Evolutionary conservation across 2,329 filamentous ascomycete species (phyloP).

Genomic region (Calcarisporium arbuscula): DNA sequence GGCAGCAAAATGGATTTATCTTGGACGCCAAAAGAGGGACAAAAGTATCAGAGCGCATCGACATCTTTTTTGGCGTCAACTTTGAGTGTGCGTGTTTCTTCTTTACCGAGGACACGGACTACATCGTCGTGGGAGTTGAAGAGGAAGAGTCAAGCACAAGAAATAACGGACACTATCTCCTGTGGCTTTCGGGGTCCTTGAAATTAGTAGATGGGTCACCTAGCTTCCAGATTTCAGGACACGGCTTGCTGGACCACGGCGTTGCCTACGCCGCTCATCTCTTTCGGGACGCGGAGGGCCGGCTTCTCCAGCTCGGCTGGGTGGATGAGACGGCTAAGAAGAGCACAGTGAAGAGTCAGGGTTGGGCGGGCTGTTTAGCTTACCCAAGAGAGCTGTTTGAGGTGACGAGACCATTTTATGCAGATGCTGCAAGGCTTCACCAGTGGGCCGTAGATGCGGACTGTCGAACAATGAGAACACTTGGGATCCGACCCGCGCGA

Average conservation of each 20-base stretch:
- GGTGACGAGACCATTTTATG: constrained; percentile 2
- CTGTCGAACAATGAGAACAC: constrained; percentile 9
- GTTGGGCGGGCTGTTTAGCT: constrained; percentile 12
- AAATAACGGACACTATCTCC: constrained; percentile 10
- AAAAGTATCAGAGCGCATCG: constrained; percentile 4
- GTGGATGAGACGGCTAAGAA: constrained; percentile 11
- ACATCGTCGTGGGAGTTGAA: constrained; percentile 12
- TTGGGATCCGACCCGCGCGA: constrained; percentile 13
- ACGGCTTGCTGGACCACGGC: constrained; percentile 15
- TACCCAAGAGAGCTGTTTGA: constrained; percentile 11
- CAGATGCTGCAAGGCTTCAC: constrained; percentile 1
- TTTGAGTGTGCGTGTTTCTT: constrained; percentile 15
- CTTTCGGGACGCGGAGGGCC: constrained; percentile 12
- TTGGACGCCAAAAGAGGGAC: constrained; percentile 8
- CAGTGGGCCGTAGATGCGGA: constrained; percentile 10
- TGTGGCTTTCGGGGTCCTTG: constrained; percentile 10
- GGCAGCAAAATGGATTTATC: constrained; percentile 12
- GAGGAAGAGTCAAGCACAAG: constrained; percentile 9
- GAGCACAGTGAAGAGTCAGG: constrained; percentile 7
- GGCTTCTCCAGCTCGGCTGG: constrained; percentile 13
- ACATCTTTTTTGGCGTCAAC: constrained; percentile 9
- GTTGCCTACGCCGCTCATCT: constrained; percentile 16
- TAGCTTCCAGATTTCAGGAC: constrained; percentile 6
- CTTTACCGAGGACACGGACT: constrained; percentile 7
- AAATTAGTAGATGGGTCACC: constrained; percentile 1